Base-by-base conservation (phyloP, 129 eudicot species). In the Solidago caesia region DNA sequence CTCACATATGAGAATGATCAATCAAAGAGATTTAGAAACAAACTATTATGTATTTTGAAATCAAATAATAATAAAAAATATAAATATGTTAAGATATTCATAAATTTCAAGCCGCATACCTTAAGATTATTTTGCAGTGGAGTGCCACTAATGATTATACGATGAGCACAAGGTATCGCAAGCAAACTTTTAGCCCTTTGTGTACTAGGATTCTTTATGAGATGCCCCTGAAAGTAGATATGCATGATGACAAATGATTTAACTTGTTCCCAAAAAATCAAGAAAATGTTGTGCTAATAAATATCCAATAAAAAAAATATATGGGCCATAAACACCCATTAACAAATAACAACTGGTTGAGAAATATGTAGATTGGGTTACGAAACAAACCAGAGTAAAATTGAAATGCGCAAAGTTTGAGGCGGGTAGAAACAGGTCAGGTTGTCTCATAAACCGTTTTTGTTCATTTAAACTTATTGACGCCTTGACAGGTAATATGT, bases 151-250 rank as follows among this genome's bases (percentile, higher is more conserved):
- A 95, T 91, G n/a, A 95, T 84, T 59, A 91, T 87, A 41, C 99
- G 99, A 71, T 84, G 94, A 72, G 82, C 83, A 79, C 89, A 89
- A 29, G 99, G 96, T 75, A 95, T 85, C 55, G 85, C 88, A 71
- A 88, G 89, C 86, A 95, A 89, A 77, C 99, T 91, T 86, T 95
- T 88, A 51, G 99, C 97, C 85, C 99, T 91, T 70, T 95, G 99
- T 47, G 99, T 95, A 78, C 88, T 91, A 29, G 99, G 97, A 85
- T 94, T 94, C 82, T 94, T 94, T 66, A 94, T 94, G 61, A 94
- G 91, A 81, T 94, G 99, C 9, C 99, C 99, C 99, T 94, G 72
- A 47, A 53, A 70, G 68, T 60, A 67, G 57, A 68, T 55, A 27
- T n/a, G n/a, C 70, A 76, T 55, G n/a, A 59, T 57, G 64, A 70